Conservation (phyloP, 352 stramenopile species). For the Aphanomyces stellatus region DNA sequence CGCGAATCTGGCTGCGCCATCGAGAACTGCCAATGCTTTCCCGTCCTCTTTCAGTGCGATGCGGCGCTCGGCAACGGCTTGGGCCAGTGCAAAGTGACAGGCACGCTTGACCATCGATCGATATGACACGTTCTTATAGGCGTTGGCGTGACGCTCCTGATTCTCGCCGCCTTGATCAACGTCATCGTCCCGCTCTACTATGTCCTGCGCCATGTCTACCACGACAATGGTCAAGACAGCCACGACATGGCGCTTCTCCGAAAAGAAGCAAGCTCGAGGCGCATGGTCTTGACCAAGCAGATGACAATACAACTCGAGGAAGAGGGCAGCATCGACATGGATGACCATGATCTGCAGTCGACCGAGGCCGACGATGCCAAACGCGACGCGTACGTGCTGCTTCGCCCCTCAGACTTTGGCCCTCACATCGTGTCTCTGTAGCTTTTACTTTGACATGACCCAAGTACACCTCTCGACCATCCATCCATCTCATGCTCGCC, state of each 20-base stretch:
- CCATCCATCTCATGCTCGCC: background rate
- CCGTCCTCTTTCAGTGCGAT: conserved; percentile 2
- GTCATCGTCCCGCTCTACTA: background rate
- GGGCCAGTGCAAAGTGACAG: background rate
- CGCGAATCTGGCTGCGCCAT: background rate
- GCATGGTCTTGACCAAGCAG: background rate
- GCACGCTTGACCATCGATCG: background rate
- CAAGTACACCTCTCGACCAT: background rate
- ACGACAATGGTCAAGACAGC: background rate
- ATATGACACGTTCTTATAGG: background rate
- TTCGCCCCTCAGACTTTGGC: too few relatives aligned
- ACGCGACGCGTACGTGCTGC: too few relatives aligned
- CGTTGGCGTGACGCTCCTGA: background rate
- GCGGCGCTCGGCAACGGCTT: background rate
- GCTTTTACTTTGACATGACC: conserved; percentile 14
- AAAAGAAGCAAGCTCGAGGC: background rate
- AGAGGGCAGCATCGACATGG: background rate
- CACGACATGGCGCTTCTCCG: background rate
- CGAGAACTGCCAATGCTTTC: conserved; percentile 10
- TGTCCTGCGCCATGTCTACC: background rate
- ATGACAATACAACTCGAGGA: background rate
- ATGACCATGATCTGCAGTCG: background rate
- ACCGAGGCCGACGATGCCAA: too few relatives aligned
- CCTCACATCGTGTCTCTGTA: too few relatives aligned
- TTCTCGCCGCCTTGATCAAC: conserved; percentile 1